phyloP scores from a whole-genome alignment of 2,329 filamentous ascomycete genomes.

The Cordyceps cicadae region DNA sequence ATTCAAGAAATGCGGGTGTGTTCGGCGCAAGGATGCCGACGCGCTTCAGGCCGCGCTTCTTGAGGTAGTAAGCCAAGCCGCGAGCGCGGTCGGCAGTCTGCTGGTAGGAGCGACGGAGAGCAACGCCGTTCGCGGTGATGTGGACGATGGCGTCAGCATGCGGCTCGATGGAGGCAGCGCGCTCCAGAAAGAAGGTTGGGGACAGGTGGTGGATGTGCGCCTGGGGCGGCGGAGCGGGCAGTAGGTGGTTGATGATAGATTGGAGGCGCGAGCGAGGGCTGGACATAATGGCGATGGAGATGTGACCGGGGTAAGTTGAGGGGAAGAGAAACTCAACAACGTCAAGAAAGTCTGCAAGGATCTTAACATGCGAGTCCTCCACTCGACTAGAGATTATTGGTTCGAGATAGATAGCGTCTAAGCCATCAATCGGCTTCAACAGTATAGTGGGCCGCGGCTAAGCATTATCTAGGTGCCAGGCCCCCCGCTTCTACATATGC shows the following conservation, averaged over 20 bases:
- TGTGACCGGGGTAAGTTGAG: not conserved
- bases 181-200: constrained; percentile 78
- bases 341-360: not conserved
- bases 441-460: too few relatives aligned
- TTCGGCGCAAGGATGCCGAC: constrained; percentile 87
- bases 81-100: constrained; percentile 79
- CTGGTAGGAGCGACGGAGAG: constrained; percentile 67
- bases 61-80: constrained; percentile 81
- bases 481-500: too few relatives aligned
- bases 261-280: constrained; percentile 52
- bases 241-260: constrained; percentile 46
- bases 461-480: not conserved
- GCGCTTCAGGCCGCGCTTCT: constrained; percentile 61
- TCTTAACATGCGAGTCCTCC: not conserved
- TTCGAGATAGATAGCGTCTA: not conserved
- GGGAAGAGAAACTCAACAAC: not conserved
- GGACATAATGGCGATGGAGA: constrained; percentile 44
- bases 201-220: constrained; percentile 69
- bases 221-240: constrained; percentile 33
- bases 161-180: constrained; percentile 82
- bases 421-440: not conserved
- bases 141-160: constrained; percentile 79
- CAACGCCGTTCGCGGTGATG: constrained; percentile 65
- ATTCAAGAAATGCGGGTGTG: constrained; percentile 88
- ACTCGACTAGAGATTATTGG: not conserved